phyloP scores from a whole-genome alignment of 768 basidiomycete genomes.

The Chalciporus sphaerocephalus region DNA sequence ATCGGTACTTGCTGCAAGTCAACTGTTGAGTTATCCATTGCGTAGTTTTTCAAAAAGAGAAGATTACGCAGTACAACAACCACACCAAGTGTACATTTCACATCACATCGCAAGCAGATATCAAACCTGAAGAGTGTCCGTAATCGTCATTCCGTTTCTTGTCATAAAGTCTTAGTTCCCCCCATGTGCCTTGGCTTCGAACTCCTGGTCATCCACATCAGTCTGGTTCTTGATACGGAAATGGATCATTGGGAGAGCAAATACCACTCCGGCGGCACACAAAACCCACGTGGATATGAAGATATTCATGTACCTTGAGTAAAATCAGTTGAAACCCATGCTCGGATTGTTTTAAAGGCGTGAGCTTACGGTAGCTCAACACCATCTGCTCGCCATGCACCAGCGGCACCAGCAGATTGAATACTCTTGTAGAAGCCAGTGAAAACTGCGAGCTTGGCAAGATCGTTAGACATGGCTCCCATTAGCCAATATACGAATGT shows the following conservation, averaged over 20 bases:
- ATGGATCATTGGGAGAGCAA: conserved; percentile 71
- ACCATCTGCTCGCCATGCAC: conserved; percentile 68
- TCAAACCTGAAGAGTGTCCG: neutral
- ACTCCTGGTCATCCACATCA: conserved; percentile 46
- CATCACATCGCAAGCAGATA: neutral
- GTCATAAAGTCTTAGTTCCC: neutral
- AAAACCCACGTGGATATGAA: conserved; percentile 75
- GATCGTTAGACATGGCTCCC: conserved; percentile 83
- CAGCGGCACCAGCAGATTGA: conserved; percentile 74
- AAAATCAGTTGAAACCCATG: neutral
- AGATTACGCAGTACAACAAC: too few species aligned
- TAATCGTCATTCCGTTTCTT: neutral
- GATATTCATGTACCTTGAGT: conserved; percentile 57
- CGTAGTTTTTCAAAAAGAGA: too few species aligned
- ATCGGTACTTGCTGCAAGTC: too few species aligned
- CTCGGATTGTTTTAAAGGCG: neutral
- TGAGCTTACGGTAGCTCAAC: conserved; percentile 52
- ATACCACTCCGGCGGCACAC: conserved; percentile 58
- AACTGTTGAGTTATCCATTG: too few species aligned
- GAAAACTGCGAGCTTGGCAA: conserved; percentile 74
- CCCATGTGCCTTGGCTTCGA: conserved; percentile 17
- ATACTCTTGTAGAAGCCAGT: conserved; percentile 78
- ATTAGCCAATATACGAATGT: conserved; percentile 79
- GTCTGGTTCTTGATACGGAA: conserved; percentile 61
- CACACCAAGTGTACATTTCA: too few species aligned